A percentile compares a stretch with the other conserved stretches of the same genome.
Evolutionary conservation across 2,329 filamentous ascomycete genomes (phyloP).

Genomic region (Aspergillus persii): DNA sequence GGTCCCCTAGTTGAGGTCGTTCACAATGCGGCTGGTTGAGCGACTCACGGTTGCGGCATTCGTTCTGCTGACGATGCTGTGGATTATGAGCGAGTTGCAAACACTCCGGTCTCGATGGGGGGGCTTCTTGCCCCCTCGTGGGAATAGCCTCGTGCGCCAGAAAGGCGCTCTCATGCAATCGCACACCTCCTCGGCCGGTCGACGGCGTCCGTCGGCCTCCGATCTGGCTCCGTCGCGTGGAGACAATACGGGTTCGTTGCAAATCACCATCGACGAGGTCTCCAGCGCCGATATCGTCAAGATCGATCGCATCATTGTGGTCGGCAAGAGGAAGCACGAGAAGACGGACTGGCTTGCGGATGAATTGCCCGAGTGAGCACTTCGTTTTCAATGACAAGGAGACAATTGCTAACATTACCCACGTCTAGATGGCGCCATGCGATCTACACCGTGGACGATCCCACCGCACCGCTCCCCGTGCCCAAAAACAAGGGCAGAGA

Average conservation of each 20-base stretch:
- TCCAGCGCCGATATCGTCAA: conserved; percentile 12
- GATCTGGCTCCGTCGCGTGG: conserved; percentile 5
- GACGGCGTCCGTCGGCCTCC: conserved; percentile 8
- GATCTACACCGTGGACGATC: conserved; percentile 42
- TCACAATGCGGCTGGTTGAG: conserved; percentile 1
- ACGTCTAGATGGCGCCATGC: conserved; percentile 41
- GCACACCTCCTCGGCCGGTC: conserved; percentile 1
- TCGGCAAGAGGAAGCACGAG: conserved; percentile 43
- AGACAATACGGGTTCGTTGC: neutral
- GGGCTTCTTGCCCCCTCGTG: neutral
- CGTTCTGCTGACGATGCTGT: conserved; percentile 18
- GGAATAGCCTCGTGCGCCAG: neutral
- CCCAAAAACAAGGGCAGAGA: conserved; percentile 44
- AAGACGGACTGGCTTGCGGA: conserved; percentile 45
- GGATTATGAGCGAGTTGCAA: conserved; percentile 19
- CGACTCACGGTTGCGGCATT: neutral
- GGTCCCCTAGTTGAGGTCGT: neutral
- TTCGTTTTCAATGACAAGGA: neutral
- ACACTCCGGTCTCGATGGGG: conserved; percentile 16
- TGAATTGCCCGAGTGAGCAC: conserved; percentile 43
- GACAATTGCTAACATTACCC: neutral
- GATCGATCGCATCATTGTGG: conserved; percentile 29
- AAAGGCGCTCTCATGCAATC: neutral
- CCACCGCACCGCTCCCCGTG: conserved; percentile 20
- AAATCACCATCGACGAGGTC: conserved; percentile 2